Evolutionary conservation across 495 filamentous ascomycete species (phyloP).

Genomic region (Lophiotrema nucula): DNA sequence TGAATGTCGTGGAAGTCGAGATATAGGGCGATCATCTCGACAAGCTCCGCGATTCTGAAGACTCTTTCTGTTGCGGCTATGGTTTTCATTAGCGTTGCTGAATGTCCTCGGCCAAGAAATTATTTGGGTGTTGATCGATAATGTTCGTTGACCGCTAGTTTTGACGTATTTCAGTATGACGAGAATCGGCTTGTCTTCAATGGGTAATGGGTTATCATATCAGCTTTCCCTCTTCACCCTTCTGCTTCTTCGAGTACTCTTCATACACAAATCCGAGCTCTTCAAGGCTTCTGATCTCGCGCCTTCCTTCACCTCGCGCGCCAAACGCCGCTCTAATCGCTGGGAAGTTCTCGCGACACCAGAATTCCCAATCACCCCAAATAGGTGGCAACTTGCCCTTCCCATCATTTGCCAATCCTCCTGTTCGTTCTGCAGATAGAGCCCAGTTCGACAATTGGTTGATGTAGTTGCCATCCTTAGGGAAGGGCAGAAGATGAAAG

Average conservation of each 20-base stretch:
- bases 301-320: conserved; percentile 47
- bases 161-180: neutral
- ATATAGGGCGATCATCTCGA: neutral
- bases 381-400: conserved; percentile 61
- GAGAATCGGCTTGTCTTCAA: neutral
- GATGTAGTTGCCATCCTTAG: conserved; percentile 75
- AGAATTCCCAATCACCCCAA: conserved; percentile 67
- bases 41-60: neutral
- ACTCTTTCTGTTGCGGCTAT: neutral
- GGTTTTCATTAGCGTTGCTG: neutral
- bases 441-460: conserved; percentile 68
- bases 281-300: conserved; percentile 48
- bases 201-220: neutral
- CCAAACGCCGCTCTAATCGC: conserved; percentile 58
- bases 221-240: conserved; percentile 7
- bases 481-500: conserved; percentile 69
- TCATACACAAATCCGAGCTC: conserved; percentile 63
- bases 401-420: conserved; percentile 47
- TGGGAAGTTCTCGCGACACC: conserved; percentile 57
- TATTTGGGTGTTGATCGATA: neutral
- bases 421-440: conserved; percentile 42
- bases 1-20: no score
- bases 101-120: neutral
- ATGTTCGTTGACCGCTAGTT: neutral
- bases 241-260: conserved; percentile 5